Conservation (phyloP, 2,329 filamentous ascomycete genomes). For the Cladophialophora carrionii region DNA sequence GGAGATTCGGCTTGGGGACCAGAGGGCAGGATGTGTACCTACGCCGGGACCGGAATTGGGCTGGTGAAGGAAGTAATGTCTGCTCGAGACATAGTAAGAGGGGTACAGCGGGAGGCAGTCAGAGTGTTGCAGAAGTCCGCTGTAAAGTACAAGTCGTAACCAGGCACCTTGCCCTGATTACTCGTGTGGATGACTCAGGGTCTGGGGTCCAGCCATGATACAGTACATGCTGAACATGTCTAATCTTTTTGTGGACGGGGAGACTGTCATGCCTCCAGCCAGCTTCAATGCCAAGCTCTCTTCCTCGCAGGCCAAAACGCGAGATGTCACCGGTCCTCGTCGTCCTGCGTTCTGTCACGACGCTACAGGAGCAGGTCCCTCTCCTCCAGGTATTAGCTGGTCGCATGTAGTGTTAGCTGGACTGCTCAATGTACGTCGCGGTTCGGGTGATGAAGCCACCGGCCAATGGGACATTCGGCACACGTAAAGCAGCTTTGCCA, state of each 20-base stretch:
- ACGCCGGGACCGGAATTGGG: slow-evolving; percentile 65
- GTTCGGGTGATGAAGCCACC: not conserved
- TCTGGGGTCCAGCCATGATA: no score
- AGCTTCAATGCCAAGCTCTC: not conserved
- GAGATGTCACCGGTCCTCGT: not conserved
- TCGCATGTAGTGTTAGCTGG: slow-evolving; percentile 14
- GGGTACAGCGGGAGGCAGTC: slow-evolving; percentile 32
- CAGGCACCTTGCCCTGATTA: not conserved
- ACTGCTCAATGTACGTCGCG: not conserved
- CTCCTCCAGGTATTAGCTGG: slow-evolving; percentile 76
- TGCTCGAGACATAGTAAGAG: slow-evolving; percentile 56
- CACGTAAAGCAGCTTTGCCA: not conserved
- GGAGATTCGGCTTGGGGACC: slow-evolving; percentile 59
- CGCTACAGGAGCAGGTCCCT: slow-evolving; percentile 58
- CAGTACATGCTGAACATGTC: not conserved
- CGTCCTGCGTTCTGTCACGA: slow-evolving; percentile 1
- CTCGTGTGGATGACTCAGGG: not conserved
- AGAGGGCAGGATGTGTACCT: slow-evolving; percentile 61
- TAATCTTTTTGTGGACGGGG: not conserved
- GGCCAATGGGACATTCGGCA: not conserved
- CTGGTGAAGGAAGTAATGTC: slow-evolving; percentile 56
- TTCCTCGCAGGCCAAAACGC: not conserved
- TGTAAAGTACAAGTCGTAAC: slow-evolving; percentile 9
- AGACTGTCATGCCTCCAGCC: not conserved
- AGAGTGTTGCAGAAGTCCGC: slow-evolving; percentile 29